A percentile compares a stretch with the other conserved stretches of the same genome.
Conservation (phyloP, 2,329 filamentous ascomycete genomes). For the Fusarium sp. region DNA sequence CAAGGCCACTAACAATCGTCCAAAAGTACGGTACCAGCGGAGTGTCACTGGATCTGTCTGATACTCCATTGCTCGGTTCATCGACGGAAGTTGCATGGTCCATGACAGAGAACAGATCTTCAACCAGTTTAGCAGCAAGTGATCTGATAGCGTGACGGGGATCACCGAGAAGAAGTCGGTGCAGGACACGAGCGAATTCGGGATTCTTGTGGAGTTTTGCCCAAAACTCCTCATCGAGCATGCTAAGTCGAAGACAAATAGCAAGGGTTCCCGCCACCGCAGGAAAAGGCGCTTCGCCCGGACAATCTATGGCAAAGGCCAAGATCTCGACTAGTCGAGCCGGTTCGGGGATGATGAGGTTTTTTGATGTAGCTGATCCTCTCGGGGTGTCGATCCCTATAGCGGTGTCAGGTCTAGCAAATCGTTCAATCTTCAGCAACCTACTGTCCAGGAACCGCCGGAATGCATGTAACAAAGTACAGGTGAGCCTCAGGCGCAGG, state of each 20-base stretch:
- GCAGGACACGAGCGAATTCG: constrained; percentile 39
- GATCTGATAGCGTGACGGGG: constrained; percentile 43
- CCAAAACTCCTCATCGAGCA: constrained; percentile 47
- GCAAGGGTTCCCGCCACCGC: constrained; percentile 45
- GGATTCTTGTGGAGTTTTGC: constrained; percentile 37
- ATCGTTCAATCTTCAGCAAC: constrained; percentile 5
- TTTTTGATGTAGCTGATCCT: constrained; percentile 13
- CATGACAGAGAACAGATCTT: constrained; percentile 39
- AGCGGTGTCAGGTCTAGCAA: constrained; percentile 13
- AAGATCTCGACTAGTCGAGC: constrained; percentile 45
- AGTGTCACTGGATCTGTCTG: constrained; percentile 2
- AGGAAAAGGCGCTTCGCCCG: constrained; percentile 41
- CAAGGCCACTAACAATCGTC: constrained; percentile 49
- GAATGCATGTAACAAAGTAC: constrained; percentile 46
- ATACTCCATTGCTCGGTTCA: background rate
- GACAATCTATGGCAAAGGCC: constrained; percentile 35
- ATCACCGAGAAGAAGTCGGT: constrained; percentile 46
- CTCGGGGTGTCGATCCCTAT: constrained; percentile 30
- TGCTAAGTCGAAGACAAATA: constrained; percentile 47
- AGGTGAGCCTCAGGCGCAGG: constrained; percentile 46
- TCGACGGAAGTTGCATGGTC: constrained; percentile 3
- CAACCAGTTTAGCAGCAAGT: constrained; percentile 51
- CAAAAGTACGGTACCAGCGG: constrained; percentile 47
- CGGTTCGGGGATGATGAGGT: constrained; percentile 34
- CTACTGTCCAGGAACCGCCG: constrained; percentile 45